A percentile compares a stretch with the other conserved stretches of the same genome.
Conservation (phyloP, 148 eudicot species). For the Linanthus parryae region DNA sequence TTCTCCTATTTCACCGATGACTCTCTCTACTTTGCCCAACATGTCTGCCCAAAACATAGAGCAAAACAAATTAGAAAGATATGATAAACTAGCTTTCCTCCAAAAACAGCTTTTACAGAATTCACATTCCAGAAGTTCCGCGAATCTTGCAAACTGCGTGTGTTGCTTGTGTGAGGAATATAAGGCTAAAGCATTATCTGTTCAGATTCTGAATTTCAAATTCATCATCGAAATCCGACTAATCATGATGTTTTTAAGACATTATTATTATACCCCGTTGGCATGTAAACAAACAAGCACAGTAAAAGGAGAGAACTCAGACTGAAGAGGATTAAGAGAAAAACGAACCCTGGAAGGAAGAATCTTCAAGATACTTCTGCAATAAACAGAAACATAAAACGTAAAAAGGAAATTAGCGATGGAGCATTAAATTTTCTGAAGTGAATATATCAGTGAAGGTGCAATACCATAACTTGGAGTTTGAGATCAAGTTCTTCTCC, state of each 20-base stretch:
- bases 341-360: conserved; percentile 66
- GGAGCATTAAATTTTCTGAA: neutral
- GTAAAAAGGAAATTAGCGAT: neutral
- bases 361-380: conserved; percentile 72
- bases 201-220: neutral
- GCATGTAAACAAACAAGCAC: neutral
- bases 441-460: neutral
- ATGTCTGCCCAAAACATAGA: conserved; percentile 40
- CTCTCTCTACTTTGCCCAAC: conserved; percentile 56
- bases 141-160: neutral
- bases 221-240: neutral
- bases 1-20: conserved; percentile 51
- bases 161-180: neutral
- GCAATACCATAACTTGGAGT: conserved; percentile 51
- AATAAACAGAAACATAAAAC: conserved; percentile 3
- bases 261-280: neutral
- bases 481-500: conserved; percentile 36
- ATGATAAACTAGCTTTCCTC: conserved; percentile 3
- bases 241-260: neutral
- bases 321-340: neutral
- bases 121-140: neutral
- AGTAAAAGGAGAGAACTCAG: neutral
- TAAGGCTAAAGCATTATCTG: neutral
- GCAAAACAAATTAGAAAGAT: too few relatives aligned
- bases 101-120: neutral